Conservation (phyloP, 2,329 filamentous ascomycete genomes). For the Ophiostoma sp. region DNA sequence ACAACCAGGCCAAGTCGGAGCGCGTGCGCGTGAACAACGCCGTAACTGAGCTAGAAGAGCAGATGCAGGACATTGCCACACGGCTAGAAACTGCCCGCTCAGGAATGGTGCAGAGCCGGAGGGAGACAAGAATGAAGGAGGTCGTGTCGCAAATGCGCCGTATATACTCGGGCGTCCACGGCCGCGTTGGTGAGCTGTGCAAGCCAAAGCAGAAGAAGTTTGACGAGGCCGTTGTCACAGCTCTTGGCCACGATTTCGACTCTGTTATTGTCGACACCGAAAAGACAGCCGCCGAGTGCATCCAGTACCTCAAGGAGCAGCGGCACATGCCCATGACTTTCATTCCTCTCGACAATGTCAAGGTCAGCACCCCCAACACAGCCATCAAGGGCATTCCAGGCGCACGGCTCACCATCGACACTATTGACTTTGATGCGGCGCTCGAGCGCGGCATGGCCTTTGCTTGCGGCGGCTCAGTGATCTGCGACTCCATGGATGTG, state of each 20-base stretch:
- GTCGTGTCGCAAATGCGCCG: slow-evolving; percentile 81
- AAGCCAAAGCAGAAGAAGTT: slow-evolving; percentile 97
- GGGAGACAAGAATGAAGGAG: slow-evolving; percentile 72
- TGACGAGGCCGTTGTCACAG: slow-evolving; percentile 85
- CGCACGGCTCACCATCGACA: slow-evolving; percentile 86
- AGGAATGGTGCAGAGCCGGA: slow-evolving; percentile 77
- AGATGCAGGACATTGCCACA: slow-evolving; percentile 71
- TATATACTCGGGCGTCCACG: slow-evolving; percentile 85
- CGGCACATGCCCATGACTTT: slow-evolving; percentile 84
- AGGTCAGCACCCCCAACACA: slow-evolving; percentile 84
- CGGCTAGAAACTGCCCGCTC: slow-evolving; percentile 83
- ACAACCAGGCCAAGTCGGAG: slow-evolving; percentile 79
- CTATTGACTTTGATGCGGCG: slow-evolving; percentile 84
- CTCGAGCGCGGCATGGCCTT: slow-evolving; percentile 91
- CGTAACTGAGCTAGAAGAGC: slow-evolving; percentile 85
- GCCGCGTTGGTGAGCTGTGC: slow-evolving; percentile 84
- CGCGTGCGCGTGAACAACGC: slow-evolving; percentile 73
- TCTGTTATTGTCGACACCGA: slow-evolving; percentile 92
- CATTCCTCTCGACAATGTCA: slow-evolving; percentile 94
- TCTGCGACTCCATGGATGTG: slow-evolving; percentile 80
- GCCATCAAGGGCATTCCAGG: slow-evolving; percentile 84
- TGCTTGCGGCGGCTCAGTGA: slow-evolving; percentile 88
- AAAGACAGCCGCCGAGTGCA: slow-evolving; percentile 88
- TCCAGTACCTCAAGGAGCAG: slow-evolving; percentile 88
- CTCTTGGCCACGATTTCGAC: slow-evolving; percentile 88